A percentile compares a stretch with the other conserved stretches of the same genome.
phyloP scores from a whole-genome alignment of 805 yeast species.

The Metschnikowia lochheadii region DNA sequence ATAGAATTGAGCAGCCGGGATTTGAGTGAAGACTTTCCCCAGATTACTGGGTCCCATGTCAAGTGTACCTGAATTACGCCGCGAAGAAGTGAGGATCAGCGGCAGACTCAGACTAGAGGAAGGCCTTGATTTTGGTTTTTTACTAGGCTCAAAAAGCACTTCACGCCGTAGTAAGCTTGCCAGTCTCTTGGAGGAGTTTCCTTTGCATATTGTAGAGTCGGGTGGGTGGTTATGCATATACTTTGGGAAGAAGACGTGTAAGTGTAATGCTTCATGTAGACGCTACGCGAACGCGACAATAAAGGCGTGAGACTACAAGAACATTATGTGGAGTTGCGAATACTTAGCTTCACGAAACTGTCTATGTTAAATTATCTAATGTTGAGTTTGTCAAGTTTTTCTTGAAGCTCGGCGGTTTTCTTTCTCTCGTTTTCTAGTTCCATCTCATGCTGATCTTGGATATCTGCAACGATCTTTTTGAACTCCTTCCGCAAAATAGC shows the following conservation, averaged over 20 bases:
- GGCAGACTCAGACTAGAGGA: slow-evolving; percentile 13
- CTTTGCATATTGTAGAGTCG: slow-evolving; percentile 5
- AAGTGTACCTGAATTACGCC: background rate
- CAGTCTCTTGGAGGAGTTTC: slow-evolving; percentile 6
- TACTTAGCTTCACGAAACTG: background rate
- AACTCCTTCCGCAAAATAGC: slow-evolving; percentile 65
- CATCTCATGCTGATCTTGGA: slow-evolving; percentile 57
- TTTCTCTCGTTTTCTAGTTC: slow-evolving; percentile 55
- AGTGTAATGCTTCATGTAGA: background rate
- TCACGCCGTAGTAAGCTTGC: slow-evolving; percentile 11
- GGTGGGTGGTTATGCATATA: slow-evolving; percentile 12
- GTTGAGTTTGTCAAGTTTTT: slow-evolving; percentile 1
- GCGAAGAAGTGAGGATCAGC: slow-evolving; percentile 14
- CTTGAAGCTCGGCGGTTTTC: slow-evolving; percentile 44
- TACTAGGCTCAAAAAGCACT: slow-evolving; percentile 12
- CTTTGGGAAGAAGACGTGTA: background rate
- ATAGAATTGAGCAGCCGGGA: slow-evolving; percentile 11
- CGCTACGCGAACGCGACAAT: background rate
- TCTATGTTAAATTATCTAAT: background rate
- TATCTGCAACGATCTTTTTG: slow-evolving; percentile 57
- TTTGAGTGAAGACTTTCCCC: background rate
- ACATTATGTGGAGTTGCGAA: background rate
- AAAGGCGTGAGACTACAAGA: background rate
- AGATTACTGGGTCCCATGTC: background rate
- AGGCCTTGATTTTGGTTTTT: slow-evolving; percentile 3